Evolutionary conservation across 2,329 filamentous ascomycete genomes (phyloP).

Genomic region (Paramyrothecium roridum): DNA sequence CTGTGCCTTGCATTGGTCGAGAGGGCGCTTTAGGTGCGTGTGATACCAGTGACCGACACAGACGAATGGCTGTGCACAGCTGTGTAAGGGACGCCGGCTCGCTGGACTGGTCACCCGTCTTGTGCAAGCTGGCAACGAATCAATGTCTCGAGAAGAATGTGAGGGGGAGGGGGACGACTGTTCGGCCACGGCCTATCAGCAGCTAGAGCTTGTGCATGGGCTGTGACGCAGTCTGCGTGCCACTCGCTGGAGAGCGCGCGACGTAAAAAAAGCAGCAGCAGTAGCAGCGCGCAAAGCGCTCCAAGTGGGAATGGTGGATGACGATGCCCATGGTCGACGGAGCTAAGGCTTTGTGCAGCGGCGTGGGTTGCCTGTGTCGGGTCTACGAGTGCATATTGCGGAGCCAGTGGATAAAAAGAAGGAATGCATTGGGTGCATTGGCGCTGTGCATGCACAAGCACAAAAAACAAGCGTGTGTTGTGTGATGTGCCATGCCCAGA

Average conservation of each 20-base stretch:
- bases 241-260: slow-evolving; percentile 19
- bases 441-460: background rate
- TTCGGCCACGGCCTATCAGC: slow-evolving; percentile 23
- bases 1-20: slow-evolving; percentile 23
- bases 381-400: background rate
- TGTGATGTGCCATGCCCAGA: background rate
- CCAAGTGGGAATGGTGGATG: background rate
- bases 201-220: slow-evolving; percentile 28
- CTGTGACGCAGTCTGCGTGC: slow-evolving; percentile 30
- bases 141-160: background rate
- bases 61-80: slow-evolving; percentile 26
- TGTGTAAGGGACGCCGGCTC: background rate
- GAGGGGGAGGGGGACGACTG: slow-evolving; percentile 1
- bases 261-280: slow-evolving; percentile 7
- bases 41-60: background rate
- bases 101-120: slow-evolving; percentile 1
- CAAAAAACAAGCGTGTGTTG: too few species aligned
- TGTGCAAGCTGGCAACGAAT: slow-evolving; percentile 14
- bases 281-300: slow-evolving; percentile 1
- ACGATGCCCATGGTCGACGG: background rate
- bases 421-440: background rate
- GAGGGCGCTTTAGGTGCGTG: background rate
- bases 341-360: background rate
- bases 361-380: background rate
- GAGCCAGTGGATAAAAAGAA: background rate